These are phyloP conservation scores for Starmera amethionina DNA, from an alignment of 805 yeast genomes.

Conservation along the genomic window DNA sequence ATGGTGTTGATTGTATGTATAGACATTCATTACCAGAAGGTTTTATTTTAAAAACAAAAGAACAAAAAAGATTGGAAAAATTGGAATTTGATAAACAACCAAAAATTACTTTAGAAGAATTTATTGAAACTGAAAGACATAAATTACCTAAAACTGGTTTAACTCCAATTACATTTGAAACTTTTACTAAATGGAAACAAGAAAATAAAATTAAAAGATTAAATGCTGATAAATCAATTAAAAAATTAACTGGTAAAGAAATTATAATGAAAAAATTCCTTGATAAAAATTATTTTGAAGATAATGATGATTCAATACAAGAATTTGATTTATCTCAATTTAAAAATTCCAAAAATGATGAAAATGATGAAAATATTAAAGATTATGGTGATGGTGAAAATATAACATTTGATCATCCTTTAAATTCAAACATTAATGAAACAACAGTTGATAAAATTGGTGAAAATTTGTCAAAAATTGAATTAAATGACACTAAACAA, in stretches of 20 bases:
- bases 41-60: conserved; percentile 92
- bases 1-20: conserved; percentile 91
- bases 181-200: conserved; percentile 77
- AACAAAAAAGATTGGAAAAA: conserved; percentile 83
- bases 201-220: conserved; percentile 53
- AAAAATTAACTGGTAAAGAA: conserved; percentile 57
- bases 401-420: conserved; percentile 22
- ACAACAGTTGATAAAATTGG: conserved; percentile 7
- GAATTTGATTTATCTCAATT: conserved; percentile 35
- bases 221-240: conserved; percentile 33
- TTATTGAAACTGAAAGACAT: conserved; percentile 87
- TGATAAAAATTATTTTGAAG: conserved; percentile 48
- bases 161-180: conserved; percentile 80
- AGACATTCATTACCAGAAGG: conserved; percentile 95
- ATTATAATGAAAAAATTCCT: conserved; percentile 48
- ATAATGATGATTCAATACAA: conserved; percentile 26
- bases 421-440: no score
- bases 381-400: conserved; percentile 67
- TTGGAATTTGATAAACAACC: conserved; percentile 79
- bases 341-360: conserved; percentile 25
- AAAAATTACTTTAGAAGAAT: conserved; percentile 89
- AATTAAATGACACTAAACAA: not conserved
- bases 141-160: conserved; percentile 59
- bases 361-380: conserved; percentile 35
- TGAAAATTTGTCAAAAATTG: not conserved